Percentiles rank a stretch among this genome's conserved stretches.
These are phyloP conservation scores for Fraxinus platypoda DNA, from an alignment of 305 asterid genomes.

Conservation along the genomic window DNA sequence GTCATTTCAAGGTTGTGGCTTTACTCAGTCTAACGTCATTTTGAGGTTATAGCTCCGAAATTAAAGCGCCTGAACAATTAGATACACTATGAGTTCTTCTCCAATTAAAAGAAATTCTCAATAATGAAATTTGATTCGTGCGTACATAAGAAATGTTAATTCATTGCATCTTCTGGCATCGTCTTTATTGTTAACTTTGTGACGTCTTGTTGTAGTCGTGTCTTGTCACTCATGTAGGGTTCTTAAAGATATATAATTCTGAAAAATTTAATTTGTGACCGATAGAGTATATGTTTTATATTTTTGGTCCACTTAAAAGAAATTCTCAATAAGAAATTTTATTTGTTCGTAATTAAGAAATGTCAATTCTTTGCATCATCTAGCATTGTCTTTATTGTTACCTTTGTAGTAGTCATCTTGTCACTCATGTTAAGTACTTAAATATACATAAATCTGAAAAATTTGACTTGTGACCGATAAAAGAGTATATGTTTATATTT, in stretches of 20 bases:
- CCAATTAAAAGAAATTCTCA: not conserved
- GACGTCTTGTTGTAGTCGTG: not conserved
- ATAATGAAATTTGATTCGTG: not conserved
- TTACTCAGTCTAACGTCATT: not conserved
- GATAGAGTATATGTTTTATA: too few relatives aligned
- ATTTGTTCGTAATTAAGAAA: too few relatives aligned
- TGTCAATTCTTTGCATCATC: too few relatives aligned
- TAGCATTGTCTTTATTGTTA: too few relatives aligned
- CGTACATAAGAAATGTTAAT: not conserved
- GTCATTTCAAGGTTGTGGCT: not conserved
- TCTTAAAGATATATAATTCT: too few relatives aligned
- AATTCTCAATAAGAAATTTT: too few relatives aligned
- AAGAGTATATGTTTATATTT: not conserved
- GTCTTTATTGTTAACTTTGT: not conserved
- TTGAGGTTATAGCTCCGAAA: not conserved
- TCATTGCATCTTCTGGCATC: not conserved
- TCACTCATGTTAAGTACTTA: too few relatives aligned
- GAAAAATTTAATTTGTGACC: too few relatives aligned
- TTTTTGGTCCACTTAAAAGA: too few relatives aligned
- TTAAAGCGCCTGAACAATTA: conserved; percentile 4
- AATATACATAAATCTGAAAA: too few relatives aligned
- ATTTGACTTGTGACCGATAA: not conserved
- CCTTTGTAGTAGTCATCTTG: too few relatives aligned
- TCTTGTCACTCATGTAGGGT: not conserved
- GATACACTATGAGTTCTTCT: not conserved